These are phyloP conservation scores for Yamadazyma taylorii DNA, from an alignment of 1,139 yeast genomes.

Conservation along the genomic window DNA sequence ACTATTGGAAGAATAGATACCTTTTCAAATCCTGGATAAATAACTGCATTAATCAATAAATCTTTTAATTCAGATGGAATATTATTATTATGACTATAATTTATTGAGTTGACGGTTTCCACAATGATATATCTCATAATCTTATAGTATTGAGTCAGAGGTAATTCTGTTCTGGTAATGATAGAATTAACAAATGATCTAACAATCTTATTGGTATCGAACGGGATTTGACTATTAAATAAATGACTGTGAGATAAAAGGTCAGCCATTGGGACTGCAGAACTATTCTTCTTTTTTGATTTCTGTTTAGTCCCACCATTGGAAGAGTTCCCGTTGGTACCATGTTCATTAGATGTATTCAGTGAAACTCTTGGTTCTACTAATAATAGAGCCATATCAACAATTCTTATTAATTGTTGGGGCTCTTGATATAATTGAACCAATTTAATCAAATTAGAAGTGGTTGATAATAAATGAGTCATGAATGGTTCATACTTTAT, in stretches of 20 bases:
- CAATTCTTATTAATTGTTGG: constrained; percentile 39
- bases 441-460: constrained; percentile 29
- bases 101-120: constrained; percentile 39
- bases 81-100: constrained; percentile 20
- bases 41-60: constrained; percentile 52
- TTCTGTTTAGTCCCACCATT: constrained; percentile 21
- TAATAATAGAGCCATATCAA: constrained; percentile 47
- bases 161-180: constrained; percentile 51
- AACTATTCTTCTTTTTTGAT: constrained; percentile 44
- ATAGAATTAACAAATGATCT: constrained; percentile 51
- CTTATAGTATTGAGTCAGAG: constrained; percentile 63
- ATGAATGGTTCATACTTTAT: constrained; percentile 33
- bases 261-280: constrained; percentile 61
- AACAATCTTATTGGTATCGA: constrained; percentile 35
- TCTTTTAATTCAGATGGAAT: constrained; percentile 33
- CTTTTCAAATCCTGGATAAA: constrained; percentile 65
- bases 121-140: constrained; percentile 58
- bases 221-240: constrained; percentile 47
- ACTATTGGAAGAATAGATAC: constrained; percentile 74
- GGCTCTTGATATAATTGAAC: constrained; percentile 37
- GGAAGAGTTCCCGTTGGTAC: constrained; percentile 6
- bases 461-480: constrained; percentile 29
- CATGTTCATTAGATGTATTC: constrained; percentile 1
- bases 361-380: constrained; percentile 37
- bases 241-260: constrained; percentile 65